A percentile compares a stretch with the other conserved stretches of the same genome.
phyloP scores from a whole-genome alignment of 83 land plant genomes.

The Diphasiastrum complanatum region DNA sequence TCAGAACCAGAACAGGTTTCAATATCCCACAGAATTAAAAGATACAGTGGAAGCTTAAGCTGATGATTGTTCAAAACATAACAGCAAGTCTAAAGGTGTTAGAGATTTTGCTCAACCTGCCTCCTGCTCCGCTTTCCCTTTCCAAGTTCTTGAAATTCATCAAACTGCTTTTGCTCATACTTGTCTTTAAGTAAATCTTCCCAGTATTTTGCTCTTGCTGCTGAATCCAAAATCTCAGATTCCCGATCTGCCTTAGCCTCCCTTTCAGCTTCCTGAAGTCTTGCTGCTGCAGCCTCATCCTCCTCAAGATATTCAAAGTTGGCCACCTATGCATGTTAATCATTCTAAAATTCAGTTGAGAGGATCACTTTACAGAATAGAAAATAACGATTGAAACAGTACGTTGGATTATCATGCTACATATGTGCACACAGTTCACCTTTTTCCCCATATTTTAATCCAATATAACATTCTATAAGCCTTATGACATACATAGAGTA shows the following conservation, averaged over 20 bases:
- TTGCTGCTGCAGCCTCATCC: conserved; percentile 46
- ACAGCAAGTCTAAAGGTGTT: too few species aligned
- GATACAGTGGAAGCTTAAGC: too few species aligned
- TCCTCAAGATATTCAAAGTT: conserved; percentile 87
- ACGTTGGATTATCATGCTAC: too few species aligned
- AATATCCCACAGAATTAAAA: too few species aligned
- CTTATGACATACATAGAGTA: too few species aligned
- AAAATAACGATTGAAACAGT: too few species aligned
- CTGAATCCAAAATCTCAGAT: conserved; percentile 28
- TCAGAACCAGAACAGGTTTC: too few species aligned
- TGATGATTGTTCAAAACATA: too few species aligned
- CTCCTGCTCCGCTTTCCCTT: conserved; percentile 94
- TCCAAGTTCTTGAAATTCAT: conserved; percentile 66
- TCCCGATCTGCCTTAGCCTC: conserved; percentile 36
- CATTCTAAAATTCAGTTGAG: background rate
- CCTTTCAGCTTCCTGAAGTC: conserved; percentile 49
- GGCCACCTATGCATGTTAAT: conserved; percentile 50
- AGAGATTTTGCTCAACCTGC: too few species aligned
- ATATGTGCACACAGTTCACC: too few species aligned
- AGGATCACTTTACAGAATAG: background rate
- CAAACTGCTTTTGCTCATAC: conserved; percentile 61
- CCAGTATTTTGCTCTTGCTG: conserved; percentile 71
- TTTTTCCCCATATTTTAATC: too few species aligned
- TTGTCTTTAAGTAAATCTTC: conserved; percentile 68
- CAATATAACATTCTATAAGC: too few species aligned